Evolutionary conservation across 2,329 filamentous ascomycete species (phyloP).

Genomic region (Daldinia sp.): DNA sequence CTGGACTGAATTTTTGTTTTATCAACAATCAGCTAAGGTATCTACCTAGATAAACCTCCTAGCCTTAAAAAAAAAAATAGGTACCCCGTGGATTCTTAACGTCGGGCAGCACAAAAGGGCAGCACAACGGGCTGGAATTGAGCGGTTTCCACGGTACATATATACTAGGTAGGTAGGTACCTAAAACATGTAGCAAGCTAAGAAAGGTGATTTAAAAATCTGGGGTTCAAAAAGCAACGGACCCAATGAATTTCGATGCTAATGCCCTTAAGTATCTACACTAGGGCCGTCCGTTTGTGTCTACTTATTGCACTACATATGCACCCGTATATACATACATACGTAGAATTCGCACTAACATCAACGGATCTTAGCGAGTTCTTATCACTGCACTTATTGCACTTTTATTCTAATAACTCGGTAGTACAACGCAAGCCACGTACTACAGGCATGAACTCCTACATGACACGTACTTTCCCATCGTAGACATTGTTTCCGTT

Average conservation of each 20-base stretch:
- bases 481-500: neutral
- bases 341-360: neutral
- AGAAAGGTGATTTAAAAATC: neutral
- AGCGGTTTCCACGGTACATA: constrained; percentile 6
- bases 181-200: neutral
- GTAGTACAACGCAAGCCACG: constrained; percentile 22
- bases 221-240: neutral
- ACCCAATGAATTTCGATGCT: neutral
- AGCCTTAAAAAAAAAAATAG: constrained; percentile 4
- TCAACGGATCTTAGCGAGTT: neutral
- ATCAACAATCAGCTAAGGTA: too few species aligned
- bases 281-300: constrained; percentile 15
- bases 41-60: too few species aligned
- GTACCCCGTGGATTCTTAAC: too few species aligned
- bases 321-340: too few species aligned
- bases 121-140: constrained; percentile 8
- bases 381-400: neutral
- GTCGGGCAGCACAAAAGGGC: constrained; percentile 20
- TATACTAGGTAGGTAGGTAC: neutral
- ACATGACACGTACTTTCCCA: constrained; percentile 22
- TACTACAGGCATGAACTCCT: constrained; percentile 11
- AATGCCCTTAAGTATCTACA: neutral
- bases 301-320: too few species aligned
- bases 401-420: neutral
- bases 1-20: constrained; percentile 10